Evolutionary conservation across 495 filamentous ascomycete species (phyloP), one percentile per base, ranked within the genome.

Genomic region (Tetracladium setigerum): DNA sequence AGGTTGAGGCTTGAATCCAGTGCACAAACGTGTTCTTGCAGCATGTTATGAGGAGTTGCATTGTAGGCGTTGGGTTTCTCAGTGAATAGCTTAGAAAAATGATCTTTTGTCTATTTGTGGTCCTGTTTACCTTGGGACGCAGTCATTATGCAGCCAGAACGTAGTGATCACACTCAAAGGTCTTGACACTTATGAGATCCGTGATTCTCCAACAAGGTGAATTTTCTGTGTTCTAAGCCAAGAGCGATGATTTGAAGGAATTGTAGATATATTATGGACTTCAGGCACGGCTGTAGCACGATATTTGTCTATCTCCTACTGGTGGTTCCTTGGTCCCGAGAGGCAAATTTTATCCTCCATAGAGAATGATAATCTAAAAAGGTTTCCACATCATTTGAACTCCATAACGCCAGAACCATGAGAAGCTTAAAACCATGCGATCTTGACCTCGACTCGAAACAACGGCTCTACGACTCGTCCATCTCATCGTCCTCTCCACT

Each of bases 401-500:
- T 27, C 14, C 41, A 15, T 30, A 12, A 43, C 12, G 41, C 15
- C 13, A 12, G 41, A 30, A 6, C 15, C 10, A 7, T 30, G 30
- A 9, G 10, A 5, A 4, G 3, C 9, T 37, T 37, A 2, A 14
- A 4, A 9, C n/a, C n/a, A 17, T n/a, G 5, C 2, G 34, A 37
- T 37, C n/a, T 37, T 2, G 3, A 37, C 34, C 19, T 19, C 39
- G 11, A 42, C 3, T 27, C 3, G 7, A 7, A 27, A 7, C 22
- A 7, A 27, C 22, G 22, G 3, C 3, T 17, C 47, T 41, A 60
- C 39, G 50, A 30, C 34, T 67, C 70, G 35, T 63, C 69, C 54
- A 66, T 70, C 33, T 74, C 72, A 14, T 71, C 75, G 31, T 75
- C 75, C 11, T 68, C 73, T 12, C 77, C 76, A 43, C 64, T 70